Evolutionary conservation across 2,329 filamentous ascomycete genomes (phyloP).

Genomic region (Aureobasidium sp.): DNA sequence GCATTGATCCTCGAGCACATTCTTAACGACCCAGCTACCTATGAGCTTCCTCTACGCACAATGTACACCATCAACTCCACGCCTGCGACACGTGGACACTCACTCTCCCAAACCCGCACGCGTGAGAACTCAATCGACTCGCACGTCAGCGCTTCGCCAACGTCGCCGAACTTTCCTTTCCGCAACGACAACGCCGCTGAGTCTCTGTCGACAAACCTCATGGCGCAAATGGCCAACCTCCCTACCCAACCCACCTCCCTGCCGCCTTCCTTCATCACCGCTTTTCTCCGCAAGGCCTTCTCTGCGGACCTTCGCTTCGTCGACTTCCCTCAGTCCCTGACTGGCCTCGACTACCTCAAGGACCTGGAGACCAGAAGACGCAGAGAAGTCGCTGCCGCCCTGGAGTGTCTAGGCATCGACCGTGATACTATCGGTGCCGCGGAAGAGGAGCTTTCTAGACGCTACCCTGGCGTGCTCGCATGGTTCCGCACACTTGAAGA

Average conservation of each 20-base stretch:
- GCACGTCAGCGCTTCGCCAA: conserved; percentile 26
- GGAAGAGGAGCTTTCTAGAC: conserved; percentile 39
- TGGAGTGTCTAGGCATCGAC: conserved; percentile 43
- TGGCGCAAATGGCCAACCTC: conserved; percentile 49
- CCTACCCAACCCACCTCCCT: conserved; percentile 53
- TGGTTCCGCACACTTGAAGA: conserved; percentile 41
- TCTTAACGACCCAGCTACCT: conserved; percentile 52
- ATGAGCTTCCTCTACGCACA: conserved; percentile 58
- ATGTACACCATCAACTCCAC: conserved; percentile 58
- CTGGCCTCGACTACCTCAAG: conserved; percentile 57
- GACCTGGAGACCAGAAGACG: conserved; percentile 53
- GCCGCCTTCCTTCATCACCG: conserved; percentile 54
- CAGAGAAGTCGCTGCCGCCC: conserved; percentile 48
- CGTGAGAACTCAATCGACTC: conserved; percentile 6
- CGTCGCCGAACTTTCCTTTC: conserved; percentile 25
- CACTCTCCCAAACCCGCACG: conserved; percentile 16
- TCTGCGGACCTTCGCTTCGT: conserved; percentile 47
- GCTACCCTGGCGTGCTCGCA: conserved; percentile 45
- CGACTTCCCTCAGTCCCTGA: conserved; percentile 58
- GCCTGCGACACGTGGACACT: conserved; percentile 37
- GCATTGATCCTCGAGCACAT: conserved; percentile 49
- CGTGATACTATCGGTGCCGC: conserved; percentile 38
- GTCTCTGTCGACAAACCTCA: conserved; percentile 42
- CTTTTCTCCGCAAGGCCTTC: conserved; percentile 53
- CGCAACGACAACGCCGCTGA: conserved; percentile 26